Conservation (phyloP, 116 monocot species). For the Iris pallida region DNA sequence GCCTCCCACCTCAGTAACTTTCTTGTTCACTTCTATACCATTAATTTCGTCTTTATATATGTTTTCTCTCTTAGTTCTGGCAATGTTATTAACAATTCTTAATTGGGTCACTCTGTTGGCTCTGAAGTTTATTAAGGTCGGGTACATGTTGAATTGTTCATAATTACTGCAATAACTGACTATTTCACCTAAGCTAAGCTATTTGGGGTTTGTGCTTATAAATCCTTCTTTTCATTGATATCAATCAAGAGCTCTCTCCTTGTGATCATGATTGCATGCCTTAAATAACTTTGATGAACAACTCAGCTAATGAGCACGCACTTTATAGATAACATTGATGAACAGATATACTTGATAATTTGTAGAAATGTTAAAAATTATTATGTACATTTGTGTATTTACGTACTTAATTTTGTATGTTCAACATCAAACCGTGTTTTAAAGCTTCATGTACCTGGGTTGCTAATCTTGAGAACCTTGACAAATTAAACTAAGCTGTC, state of each 20-base stretch:
- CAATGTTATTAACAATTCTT: neutral
- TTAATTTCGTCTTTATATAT: neutral
- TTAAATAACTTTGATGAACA: no score
- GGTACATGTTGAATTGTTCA: neutral
- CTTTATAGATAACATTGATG: no score
- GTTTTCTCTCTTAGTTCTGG: neutral
- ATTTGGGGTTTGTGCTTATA: neutral
- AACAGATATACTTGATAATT: no score
- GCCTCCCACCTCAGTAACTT: constrained; percentile 35
- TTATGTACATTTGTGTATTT: no score
- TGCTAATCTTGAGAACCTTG: no score
- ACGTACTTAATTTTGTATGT: no score
- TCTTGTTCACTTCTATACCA: neutral
- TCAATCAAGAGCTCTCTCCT: neutral
- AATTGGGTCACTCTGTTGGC: neutral
- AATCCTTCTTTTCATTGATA: neutral
- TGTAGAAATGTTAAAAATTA: no score
- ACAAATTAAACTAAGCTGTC: no score
- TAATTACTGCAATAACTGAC: neutral
- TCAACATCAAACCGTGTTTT: no score
- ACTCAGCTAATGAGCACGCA: no score
- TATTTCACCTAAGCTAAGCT: neutral
- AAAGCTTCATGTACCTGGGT: no score
- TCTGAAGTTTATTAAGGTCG: neutral
- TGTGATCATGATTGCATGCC: no score